Base-by-base conservation (phyloP, 345 rosid genomes). In the Populus deltoides region DNA sequence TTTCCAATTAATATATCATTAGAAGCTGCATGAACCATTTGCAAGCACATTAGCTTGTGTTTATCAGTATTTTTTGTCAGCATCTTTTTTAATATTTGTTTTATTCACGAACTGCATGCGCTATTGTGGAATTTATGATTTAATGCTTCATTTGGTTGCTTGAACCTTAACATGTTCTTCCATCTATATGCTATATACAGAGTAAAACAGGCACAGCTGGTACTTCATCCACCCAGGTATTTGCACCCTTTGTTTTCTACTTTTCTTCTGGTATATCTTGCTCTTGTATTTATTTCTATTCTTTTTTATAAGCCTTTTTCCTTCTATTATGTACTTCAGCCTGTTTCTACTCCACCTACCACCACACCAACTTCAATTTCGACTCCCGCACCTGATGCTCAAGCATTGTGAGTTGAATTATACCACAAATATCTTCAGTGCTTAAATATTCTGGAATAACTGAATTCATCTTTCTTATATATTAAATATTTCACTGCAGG, bases 181-280 rank as follows among this genome's bases (percentile, higher is more conserved):
- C 22, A 76, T 73, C 7, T 76, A 72, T 66, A n/a, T 49, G 74
- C 18, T 70, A 74, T 70, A 62, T 31, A 83, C 89, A 93, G 98
- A 94, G 91, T 84, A 92, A 93, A 80, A 75, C 90, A 41, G 84
- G 93, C 77, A 86, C 94, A 41, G 79, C 86, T 73, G 92, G 88
- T 62, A 81, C 86, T 61, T 86, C 92, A 12, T 87, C 94, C 27
- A 76, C 83, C 82, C 98, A 89, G 93, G 97, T 90, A 78, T 71
- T 45, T 55, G 77, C 66, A 31, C 18, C 16, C 53, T 22, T 57
- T 73, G 8, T 12, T 47, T 73, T 75, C 43, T 57, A 36, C 20
- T 45, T 31, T 78, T 13, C 36, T 36, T 80, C 18, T 55, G 55
- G 72, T 24, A 29, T 31, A 47, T 41, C 25, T 36, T 69, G 35